Conservation (phyloP, 305 asterid genomes). For the Ilex paraguariensis region DNA sequence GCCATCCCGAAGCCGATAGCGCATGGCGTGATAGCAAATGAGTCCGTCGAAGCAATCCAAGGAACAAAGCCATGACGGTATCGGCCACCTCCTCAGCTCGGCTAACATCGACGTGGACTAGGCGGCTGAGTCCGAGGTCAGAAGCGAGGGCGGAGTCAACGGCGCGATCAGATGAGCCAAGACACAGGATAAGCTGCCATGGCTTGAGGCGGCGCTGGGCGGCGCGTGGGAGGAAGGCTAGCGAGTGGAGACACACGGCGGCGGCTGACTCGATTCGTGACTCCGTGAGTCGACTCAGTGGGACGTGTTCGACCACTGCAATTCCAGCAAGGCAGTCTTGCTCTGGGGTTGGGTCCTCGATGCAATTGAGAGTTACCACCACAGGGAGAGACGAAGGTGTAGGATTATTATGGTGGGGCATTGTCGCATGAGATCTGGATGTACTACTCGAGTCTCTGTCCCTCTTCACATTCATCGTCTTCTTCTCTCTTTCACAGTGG, state of each 20-base stretch:
- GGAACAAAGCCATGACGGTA: slow-evolving; percentile 89
- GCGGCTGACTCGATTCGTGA: slow-evolving; percentile 90
- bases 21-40: slow-evolving; percentile 89
- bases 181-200: slow-evolving; percentile 91
- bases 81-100: slow-evolving; percentile 99
- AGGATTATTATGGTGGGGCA: slow-evolving; percentile 39
- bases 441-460: slow-evolving; percentile 2
- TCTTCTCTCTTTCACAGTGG: not conserved
- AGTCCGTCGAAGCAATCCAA: slow-evolving; percentile 89
- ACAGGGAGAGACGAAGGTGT: slow-evolving; percentile 50
- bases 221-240: slow-evolving; percentile 97
- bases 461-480: slow-evolving; percentile 1
- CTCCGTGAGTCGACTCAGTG: slow-evolving; percentile 84
- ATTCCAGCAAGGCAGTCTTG: slow-evolving; percentile 74
- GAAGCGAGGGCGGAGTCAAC: slow-evolving; percentile 85
- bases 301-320: slow-evolving; percentile 84
- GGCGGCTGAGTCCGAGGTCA: slow-evolving; percentile 75
- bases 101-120: slow-evolving; percentile 86
- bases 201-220: slow-evolving; percentile 98
- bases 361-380: slow-evolving; percentile 88
- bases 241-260: slow-evolving; percentile 93
- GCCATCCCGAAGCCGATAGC: slow-evolving; percentile 96
- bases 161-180: slow-evolving; percentile 88
- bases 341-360: slow-evolving; percentile 74
- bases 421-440: slow-evolving; percentile 49